Percentiles rank a stretch among this genome's conserved stretches.
phyloP scores from a whole-genome alignment of 305 asterid genomes.

The Solanum aculeatissimum region DNA sequence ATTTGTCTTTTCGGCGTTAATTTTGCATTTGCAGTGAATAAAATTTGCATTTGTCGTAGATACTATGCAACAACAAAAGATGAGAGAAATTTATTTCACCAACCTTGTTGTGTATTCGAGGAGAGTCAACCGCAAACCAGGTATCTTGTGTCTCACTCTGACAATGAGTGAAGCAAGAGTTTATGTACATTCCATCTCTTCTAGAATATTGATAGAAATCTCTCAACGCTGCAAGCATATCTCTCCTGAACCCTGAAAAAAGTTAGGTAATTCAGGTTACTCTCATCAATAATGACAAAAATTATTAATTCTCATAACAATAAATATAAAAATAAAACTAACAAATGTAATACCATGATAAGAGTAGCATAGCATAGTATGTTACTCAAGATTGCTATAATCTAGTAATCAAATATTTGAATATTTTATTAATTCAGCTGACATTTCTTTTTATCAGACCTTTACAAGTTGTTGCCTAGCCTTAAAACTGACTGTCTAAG shows the following conservation, averaged over 20 bases:
- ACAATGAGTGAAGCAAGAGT: constrained; percentile 93
- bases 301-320: not conserved
- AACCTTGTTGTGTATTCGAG: constrained; percentile 71
- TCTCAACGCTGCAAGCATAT: constrained; percentile 54
- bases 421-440: not conserved
- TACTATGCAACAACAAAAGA: not conserved
- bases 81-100: not conserved
- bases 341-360: not conserved
- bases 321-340: not conserved
- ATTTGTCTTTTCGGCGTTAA: not conserved
- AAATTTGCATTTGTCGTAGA: not conserved
- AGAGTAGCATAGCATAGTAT: not conserved
- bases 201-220: constrained; percentile 44
- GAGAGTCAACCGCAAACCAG: constrained; percentile 75
- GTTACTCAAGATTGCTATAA: not conserved
- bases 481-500: not conserved
- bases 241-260: constrained; percentile 55
- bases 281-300: not conserved
- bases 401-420: not conserved
- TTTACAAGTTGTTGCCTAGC: not conserved
- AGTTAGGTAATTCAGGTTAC: not conserved
- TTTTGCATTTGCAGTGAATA: not conserved
- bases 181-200: constrained; percentile 77
- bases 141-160: constrained; percentile 83
- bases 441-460: not conserved